Base-by-base conservation (phyloP, 176 grass and related monocot genomes). In the Bromus sterilis region DNA sequence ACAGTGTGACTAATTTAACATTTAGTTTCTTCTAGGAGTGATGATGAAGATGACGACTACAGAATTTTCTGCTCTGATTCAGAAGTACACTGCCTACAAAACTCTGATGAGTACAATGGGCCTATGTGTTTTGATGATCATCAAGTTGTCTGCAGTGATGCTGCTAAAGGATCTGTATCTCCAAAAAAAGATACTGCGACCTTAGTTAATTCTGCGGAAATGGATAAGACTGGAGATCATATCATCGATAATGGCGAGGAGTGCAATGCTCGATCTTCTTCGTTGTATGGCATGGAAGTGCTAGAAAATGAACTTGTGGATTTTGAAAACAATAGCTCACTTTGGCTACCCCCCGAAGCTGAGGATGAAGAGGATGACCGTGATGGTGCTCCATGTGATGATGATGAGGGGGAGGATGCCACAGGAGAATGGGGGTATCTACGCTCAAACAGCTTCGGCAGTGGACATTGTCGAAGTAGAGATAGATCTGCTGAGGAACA, bases 1-100 rank as follows among this genome's bases (percentile, higher is more conserved):
- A n/a, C n/a, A n/a, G n/a, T n/a, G 61, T 80, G 61, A 43, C 26
- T 74, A 85, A 86, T 14, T 25, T 4, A 74, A 56, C 66, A 82
- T 83, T 24, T 59, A 20, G 82, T 91, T 70, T 89, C 20, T 92
- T 71, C 78, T 64, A 95, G 96, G 87, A 95, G 93, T 76, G 89
- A 95, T 13, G 90, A 98, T 76, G 96, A 98, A 70, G 95, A 98
- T 49, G 92, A 94, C 21, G 92, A 98, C 39, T 98, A 87, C 75
- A 40, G 71, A 81, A 78, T 75, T 80, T 98, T 86, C 64, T 84
- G 15, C 29, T 88, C 88, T 21, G 86, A 93, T 78, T 89, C 77
- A 4, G 84, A 98, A 84, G 62, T 28, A 41, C 88, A 89, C 42
- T 64, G 69, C 18, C 41, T 75, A 33, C 81, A 86, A 42, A 94